Base-by-base conservation (phyloP, 331 rosid genomes). In the Malus hybrid region DNA sequence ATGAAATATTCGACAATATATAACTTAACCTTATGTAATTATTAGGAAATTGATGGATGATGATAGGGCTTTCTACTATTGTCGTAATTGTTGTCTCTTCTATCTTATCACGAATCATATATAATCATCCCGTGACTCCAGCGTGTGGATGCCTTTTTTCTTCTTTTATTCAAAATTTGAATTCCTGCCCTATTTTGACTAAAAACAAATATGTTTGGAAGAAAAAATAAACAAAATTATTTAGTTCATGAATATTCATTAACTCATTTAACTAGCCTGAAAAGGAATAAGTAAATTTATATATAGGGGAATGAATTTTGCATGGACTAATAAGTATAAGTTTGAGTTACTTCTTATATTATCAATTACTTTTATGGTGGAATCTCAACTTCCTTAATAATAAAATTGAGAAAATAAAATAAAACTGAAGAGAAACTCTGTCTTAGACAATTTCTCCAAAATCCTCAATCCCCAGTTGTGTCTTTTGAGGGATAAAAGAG, bases 11-110 rank as follows among this genome's bases (percentile, higher is more conserved):
- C 29, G 29, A n/a, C 14, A 4, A 59, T 22, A 59, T 59, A 10
- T 10, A 10, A 42, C 48, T 42, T 59, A 20, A 59, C 62, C 77
- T 78, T 71, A 82, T 73, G 85, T 71, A 80, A 88, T 88, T 82
- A 82, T 82, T 80, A 64, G 83, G 62, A 73, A 61, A 71, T 18
- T 80, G 32, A 24, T 76, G 80, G 71, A 39, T 34, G 29, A 39
- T 39, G 54, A 39, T 68, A 34, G 62, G 77, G 77, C 70, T 71
- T 83, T 81, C 88, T 64, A 50, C 80, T 84, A 14, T 84, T 88
- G 88, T 86, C 90, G 67, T 75, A 66, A 57, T 34, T 63, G 66
- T 29, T 87, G 89, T 83, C 91, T 76, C 56, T 79, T 84, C 62
- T 83, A 71, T 78, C 67, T 64, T n/a, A 16, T 73, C 33, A 33